Evolutionary conservation across 768 basidiomycete species (phyloP).

Genomic region (Suillus decipiens): DNA sequence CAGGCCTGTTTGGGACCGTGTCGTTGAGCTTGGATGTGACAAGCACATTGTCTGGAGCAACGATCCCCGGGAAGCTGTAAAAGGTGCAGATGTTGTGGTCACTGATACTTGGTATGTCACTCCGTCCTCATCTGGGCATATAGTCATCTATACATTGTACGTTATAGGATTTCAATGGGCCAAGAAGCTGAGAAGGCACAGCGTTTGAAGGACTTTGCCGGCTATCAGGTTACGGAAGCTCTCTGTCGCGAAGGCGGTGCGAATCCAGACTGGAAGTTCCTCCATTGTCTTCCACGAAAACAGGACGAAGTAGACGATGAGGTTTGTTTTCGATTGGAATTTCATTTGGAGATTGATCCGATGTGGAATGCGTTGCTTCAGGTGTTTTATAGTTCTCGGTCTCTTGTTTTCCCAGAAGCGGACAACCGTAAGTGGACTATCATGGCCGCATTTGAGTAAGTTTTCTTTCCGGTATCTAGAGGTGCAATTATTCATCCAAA

Average conservation of each 20-base stretch:
- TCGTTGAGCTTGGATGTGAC: slow-evolving; percentile 74
- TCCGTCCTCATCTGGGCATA: too few species aligned
- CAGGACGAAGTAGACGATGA: slow-evolving; percentile 94
- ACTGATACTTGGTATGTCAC: slow-evolving; percentile 89
- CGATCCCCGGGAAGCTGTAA: slow-evolving; percentile 85
- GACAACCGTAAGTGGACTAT: slow-evolving; percentile 99
- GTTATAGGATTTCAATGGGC: slow-evolving; percentile 94
- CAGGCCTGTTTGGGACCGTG: slow-evolving; percentile 75
- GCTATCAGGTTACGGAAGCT: slow-evolving; percentile 92
- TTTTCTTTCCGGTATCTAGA: slow-evolving; percentile 22
- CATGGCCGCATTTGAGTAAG: slow-evolving; percentile 89
- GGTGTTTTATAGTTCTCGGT: slow-evolving; percentile 93
- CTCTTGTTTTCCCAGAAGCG: slow-evolving; percentile 89
- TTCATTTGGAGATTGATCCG: slow-evolving; percentile 6
- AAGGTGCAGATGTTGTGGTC: slow-evolving; percentile 90
- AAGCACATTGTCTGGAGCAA: slow-evolving; percentile 70
- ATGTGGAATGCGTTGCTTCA: slow-evolving; percentile 26
- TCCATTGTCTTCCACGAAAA: slow-evolving; percentile 96
- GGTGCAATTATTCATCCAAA: not conserved
- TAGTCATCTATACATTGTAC: not conserved
- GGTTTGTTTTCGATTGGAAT: slow-evolving; percentile 39
- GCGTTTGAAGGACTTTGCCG: slow-evolving; percentile 81
- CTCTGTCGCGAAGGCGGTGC: slow-evolving; percentile 83
- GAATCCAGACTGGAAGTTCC: slow-evolving; percentile 87
- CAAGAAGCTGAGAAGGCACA: slow-evolving; percentile 93